A percentile compares a stretch with the other conserved stretches of the same genome.
phyloP scores from a whole-genome alignment of 441 rosid genomes.

The Iberis amara region DNA sequence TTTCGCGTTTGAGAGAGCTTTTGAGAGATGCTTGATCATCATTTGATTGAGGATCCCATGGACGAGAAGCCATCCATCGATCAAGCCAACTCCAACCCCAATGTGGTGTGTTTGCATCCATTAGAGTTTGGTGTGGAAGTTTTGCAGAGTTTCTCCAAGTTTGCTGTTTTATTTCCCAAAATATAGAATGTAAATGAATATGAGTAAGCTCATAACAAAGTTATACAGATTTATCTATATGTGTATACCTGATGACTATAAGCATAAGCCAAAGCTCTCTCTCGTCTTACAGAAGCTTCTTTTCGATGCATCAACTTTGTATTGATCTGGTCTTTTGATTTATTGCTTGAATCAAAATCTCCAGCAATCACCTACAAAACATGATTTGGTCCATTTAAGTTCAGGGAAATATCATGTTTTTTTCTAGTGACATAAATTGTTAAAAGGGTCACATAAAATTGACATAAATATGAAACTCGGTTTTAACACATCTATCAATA shows the following conservation, averaged over 20 bases:
- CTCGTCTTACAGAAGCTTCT: constrained; percentile 83
- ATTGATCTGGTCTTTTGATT: constrained; percentile 62
- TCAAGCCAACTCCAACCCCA: constrained; percentile 39
- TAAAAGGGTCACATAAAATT: too few species aligned
- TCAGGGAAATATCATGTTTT: too few species aligned
- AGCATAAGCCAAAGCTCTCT: constrained; percentile 91
- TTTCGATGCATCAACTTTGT: constrained; percentile 44
- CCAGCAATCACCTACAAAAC: constrained; percentile 40
- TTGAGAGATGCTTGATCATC: constrained; percentile 15
- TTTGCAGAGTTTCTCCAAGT: constrained; percentile 34
- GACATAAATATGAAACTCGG: too few species aligned
- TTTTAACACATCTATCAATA: too few species aligned
- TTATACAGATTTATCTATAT: neutral
- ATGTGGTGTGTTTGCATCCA: constrained; percentile 29
- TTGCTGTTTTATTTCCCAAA: constrained; percentile 25
- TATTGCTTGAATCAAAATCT: constrained; percentile 52
- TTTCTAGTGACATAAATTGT: too few species aligned
- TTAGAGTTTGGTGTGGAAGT: constrained; percentile 27
- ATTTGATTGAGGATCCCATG: constrained; percentile 30
- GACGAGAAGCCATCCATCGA: constrained; percentile 36
- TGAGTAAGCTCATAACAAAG: neutral
- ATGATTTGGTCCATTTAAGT: neutral
- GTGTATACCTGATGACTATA: constrained; percentile 72
- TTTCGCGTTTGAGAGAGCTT: constrained; percentile 15
- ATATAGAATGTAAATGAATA: neutral